Evolutionary conservation across 495 filamentous ascomycete genomes (phyloP), one percentile per base, ranked within the genome.

Genomic region (Lasiosphaeria hispida): DNA sequence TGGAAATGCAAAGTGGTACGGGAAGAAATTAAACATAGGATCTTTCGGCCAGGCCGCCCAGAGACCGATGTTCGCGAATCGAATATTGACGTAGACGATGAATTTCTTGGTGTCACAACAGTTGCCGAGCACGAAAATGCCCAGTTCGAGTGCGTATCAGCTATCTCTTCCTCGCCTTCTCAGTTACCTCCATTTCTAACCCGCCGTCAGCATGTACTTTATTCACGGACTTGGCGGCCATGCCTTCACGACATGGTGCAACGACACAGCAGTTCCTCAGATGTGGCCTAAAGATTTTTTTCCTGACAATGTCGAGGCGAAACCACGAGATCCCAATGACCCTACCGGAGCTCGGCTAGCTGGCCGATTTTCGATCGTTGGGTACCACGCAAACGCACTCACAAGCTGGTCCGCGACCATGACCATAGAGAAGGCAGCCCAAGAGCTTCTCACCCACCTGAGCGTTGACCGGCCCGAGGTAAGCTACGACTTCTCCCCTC

Each of bases 171-270:
- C 23, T 30, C 23, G n/a, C n/a, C n/a, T n/a, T n/a, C n/a, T n/a
- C n/a, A n/a, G n/a, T n/a, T n/a, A 30, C 5, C 23, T 2, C 23
- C 23, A 30, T 2, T 2, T 2, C 23, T 30, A 30, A 30, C 14
- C 11, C 43, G 9, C 30, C 7, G 11, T 23, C 36, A 62, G 60
- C 17, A 18, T 62, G 19, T 62, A 62, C 30, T 62, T 62, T 13
- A 48, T 62, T 17, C 60, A 62, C 48, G 60, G 60, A 9, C 60
- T 62, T 14, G 60, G 60, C 15, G 60, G 60, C 3, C 60, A 62
- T 58, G 60, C 60, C 14, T 58, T 59, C 42, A 53, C 13, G 10
- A 48, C 55, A 30, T 62, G 60, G 60, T 49, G 48, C 40, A 58
- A 55, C 3, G 60, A 53, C 35, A 53, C 47, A 37, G 60, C 18